A percentile compares a stretch with the other conserved stretches of the same genome.
These are phyloP conservation scores for Erysiphe pulchra DNA, from an alignment of 2,329 filamentous ascomycete genomes.

Conservation along the genomic window DNA sequence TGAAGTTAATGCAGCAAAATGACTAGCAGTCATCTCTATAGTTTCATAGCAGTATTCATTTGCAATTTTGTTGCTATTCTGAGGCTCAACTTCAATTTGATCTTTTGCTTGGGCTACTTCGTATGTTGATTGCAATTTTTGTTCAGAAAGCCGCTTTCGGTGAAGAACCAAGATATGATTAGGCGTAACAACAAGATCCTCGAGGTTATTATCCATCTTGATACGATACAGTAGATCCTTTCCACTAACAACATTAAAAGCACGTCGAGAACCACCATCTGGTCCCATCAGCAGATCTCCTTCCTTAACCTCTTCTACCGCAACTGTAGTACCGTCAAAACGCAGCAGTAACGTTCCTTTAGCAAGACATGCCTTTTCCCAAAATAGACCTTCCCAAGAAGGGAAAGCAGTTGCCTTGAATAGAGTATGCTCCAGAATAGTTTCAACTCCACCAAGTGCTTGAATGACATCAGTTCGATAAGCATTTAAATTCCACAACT, in stretches of 20 bases:
- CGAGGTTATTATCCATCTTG: slow-evolving; percentile 14
- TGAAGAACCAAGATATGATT: slow-evolving; percentile 23
- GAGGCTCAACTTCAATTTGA: slow-evolving; percentile 4
- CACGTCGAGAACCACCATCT: slow-evolving; percentile 20
- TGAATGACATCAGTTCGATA: slow-evolving; percentile 96
- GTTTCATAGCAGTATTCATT: slow-evolving; percentile 14
- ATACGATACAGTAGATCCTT: slow-evolving; percentile 23
- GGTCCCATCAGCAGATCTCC: slow-evolving; percentile 23
- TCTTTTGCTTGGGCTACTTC: slow-evolving; percentile 7
- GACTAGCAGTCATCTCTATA: slow-evolving; percentile 20
- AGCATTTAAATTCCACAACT: slow-evolving; percentile 88
- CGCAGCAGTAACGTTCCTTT: slow-evolving; percentile 18
- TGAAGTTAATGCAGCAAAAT: slow-evolving; percentile 17
- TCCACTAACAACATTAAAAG: slow-evolving; percentile 23
- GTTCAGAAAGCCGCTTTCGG: slow-evolving; percentile 3
- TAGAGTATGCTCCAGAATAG: slow-evolving; percentile 83
- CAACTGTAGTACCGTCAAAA: slow-evolving; percentile 19
- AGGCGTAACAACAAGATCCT: slow-evolving; percentile 23
- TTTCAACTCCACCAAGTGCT: slow-evolving; percentile 72
- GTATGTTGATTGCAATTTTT: not conserved
- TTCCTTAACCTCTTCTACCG: slow-evolving; percentile 22
- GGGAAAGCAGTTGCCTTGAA: slow-evolving; percentile 96
- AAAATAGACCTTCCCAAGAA: slow-evolving; percentile 90
- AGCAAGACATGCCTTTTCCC: slow-evolving; percentile 34
- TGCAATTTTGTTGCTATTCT: not conserved